Evolutionary conservation across 2,329 filamentous ascomycete species (phyloP), one percentile per base, ranked within the genome.

Genomic region (Diaporthe nobilis): DNA sequence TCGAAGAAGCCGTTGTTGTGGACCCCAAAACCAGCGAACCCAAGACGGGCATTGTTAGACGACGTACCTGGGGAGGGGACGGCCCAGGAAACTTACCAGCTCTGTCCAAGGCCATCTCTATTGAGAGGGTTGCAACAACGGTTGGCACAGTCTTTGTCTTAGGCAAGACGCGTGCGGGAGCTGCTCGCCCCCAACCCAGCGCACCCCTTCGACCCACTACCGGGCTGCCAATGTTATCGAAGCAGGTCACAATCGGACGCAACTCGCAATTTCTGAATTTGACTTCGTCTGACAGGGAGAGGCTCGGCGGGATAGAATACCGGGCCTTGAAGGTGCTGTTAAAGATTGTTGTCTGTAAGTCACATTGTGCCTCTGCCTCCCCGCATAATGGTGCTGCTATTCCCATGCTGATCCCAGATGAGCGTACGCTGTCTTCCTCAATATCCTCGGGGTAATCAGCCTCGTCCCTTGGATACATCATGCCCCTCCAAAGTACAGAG

Each of bases 281-380:
- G 76, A 84, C 84, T 0, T 80, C 81, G 0, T 77, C 83, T 25
- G 86, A 87, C 60, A 80, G 85, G 7, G 85, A 88, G 74, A 81
- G 83, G n/a, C 81, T 90, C 0, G 88, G 88, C 1, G 88, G 88
- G 0, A 86, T 89, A 49, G 88, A 90, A 78, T 90, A 90, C 58
- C 84, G 87, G 0, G 87, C 85, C 44, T 79, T 90, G 10, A 68
- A 87, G 77, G 77, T 89, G 1, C 79, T 90, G 17, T 78, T 89
- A 22, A 88, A 88, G 77, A 86, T 89, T 74, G 83, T 49, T 73
- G 49, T 68, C 47, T 68, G 63, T 68, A 25, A 68, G 63, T 53
- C 7, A 39, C 47, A 17, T 17, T 51, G 63, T 5, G 10, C 20
- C 20, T 17, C 4, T 20, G 20, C 42, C 39, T 0, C 4, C 47